Conservation (phyloP, 225 moss, liverwort and hornwort genomes). For the Anthoceros angustus region DNA sequence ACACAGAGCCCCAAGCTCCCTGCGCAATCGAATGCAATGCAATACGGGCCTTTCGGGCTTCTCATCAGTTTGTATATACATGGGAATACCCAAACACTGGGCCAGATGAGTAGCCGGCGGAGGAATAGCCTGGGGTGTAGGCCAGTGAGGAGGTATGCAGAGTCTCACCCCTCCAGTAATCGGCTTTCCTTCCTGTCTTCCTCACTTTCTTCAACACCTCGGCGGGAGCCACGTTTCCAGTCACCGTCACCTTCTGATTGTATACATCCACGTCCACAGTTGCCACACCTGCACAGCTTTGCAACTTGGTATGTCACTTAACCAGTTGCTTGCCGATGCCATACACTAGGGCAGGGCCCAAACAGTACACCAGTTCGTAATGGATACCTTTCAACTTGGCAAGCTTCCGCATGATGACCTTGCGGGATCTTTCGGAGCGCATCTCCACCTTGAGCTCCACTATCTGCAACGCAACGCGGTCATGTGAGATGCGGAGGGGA, state of each 20-base stretch:
- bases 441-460: background rate
- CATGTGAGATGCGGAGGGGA: too few relatives aligned
- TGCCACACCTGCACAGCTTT: background rate
- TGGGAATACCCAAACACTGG: background rate
- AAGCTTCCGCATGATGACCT: slow-evolving; percentile 1
- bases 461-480: background rate
- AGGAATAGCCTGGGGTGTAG: background rate
- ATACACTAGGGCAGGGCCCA: too few relatives aligned
- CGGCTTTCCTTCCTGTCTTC: background rate
- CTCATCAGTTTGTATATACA: too few relatives aligned
- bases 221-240: background rate
- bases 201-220: background rate
- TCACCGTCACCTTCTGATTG: background rate
- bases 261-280: background rate
- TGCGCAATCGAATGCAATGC: too few relatives aligned
- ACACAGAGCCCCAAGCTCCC: too few relatives aligned
- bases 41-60: too few relatives aligned
- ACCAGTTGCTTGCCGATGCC: too few relatives aligned
- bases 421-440: background rate
- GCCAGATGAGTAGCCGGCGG: background rate
- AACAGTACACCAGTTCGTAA: too few relatives aligned
- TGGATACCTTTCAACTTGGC: background rate
- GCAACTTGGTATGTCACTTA: too few relatives aligned
- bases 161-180: background rate
- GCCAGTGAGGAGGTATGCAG: background rate